phyloP scores from a whole-genome alignment of 176 grass and related monocot genomes.

The Aegilops sharonensis region DNA sequence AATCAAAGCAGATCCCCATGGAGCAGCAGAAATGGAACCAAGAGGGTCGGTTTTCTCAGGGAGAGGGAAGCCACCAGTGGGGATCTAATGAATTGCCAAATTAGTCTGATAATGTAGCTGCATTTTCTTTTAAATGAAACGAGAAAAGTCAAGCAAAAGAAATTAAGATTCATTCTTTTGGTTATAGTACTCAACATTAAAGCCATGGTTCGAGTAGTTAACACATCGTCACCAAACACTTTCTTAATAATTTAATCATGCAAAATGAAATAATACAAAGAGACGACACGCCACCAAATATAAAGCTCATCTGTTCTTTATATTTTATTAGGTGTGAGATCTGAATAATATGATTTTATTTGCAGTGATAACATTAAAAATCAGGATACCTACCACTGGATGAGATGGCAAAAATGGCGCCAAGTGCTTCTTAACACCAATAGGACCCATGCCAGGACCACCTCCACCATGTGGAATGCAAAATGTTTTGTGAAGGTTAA shows the following conservation, averaged over 20 bases:
- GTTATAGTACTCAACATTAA: not conserved
- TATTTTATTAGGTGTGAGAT: not conserved
- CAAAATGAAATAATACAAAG: not conserved
- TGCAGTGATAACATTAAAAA: conserved; percentile 17
- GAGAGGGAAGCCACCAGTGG: conserved; percentile 86
- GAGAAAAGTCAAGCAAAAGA: not conserved
- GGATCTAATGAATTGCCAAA: conserved; percentile 44
- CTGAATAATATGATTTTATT: not conserved
- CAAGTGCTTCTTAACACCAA: conserved; percentile 98
- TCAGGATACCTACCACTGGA: conserved; percentile 72
- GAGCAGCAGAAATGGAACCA: conserved; percentile 92
- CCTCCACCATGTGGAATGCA: conserved; percentile 99
- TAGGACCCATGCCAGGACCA: conserved; percentile 99
- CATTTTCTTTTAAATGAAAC: conserved; percentile 15
- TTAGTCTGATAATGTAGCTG: not conserved
- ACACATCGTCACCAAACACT: not conserved
- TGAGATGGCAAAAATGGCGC: conserved; percentile 98
- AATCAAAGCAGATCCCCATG: conserved; percentile 99
- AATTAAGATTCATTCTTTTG: not conserved
- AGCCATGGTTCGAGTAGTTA: not conserved
- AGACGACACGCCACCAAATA: not conserved
- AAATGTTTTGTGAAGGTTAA: conserved; percentile 99
- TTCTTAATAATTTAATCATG: not conserved
- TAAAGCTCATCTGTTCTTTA: not conserved
- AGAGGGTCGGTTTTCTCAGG: conserved; percentile 83